Conservation (phyloP, 208 protist genomes). For the Balamuthia mandrillaris region DNA sequence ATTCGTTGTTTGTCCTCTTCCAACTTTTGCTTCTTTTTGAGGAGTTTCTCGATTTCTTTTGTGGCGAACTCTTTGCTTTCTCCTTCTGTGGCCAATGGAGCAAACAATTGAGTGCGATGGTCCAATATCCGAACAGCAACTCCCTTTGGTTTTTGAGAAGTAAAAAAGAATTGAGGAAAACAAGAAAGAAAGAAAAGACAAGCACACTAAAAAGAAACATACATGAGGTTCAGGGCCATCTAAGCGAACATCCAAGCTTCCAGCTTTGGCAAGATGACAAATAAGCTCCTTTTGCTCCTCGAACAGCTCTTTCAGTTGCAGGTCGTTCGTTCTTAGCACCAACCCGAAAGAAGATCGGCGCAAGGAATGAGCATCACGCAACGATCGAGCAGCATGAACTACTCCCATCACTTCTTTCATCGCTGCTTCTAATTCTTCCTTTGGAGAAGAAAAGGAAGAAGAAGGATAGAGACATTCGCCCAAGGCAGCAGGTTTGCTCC, state of each 20-base stretch:
- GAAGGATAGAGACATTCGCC: background rate
- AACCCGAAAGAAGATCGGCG: background rate
- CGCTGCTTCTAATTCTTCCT: background rate
- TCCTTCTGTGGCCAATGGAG: background rate
- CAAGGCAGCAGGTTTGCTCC: background rate
- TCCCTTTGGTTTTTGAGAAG: background rate
- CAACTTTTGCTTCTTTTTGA: background rate
- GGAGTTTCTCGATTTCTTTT: slow-evolving; percentile 9
- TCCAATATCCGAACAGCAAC: background rate
- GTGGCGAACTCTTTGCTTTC: background rate
- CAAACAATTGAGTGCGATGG: background rate
- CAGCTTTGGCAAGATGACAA: background rate
- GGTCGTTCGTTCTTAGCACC: background rate
- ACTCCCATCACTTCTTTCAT: background rate
- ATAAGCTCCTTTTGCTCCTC: background rate
- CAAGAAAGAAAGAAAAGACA: no score
- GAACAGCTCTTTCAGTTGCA: background rate
- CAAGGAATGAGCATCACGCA: background rate
- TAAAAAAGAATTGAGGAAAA: no score
- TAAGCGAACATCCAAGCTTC: background rate
- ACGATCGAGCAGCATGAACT: background rate
- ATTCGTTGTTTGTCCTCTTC: background rate
- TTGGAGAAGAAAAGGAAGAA: background rate
- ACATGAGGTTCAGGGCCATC: background rate
- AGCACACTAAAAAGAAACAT: background rate